phyloP scores from a whole-genome alignment of 2,329 filamentous ascomycete species.

The Chrysosporium queenslandicum region DNA sequence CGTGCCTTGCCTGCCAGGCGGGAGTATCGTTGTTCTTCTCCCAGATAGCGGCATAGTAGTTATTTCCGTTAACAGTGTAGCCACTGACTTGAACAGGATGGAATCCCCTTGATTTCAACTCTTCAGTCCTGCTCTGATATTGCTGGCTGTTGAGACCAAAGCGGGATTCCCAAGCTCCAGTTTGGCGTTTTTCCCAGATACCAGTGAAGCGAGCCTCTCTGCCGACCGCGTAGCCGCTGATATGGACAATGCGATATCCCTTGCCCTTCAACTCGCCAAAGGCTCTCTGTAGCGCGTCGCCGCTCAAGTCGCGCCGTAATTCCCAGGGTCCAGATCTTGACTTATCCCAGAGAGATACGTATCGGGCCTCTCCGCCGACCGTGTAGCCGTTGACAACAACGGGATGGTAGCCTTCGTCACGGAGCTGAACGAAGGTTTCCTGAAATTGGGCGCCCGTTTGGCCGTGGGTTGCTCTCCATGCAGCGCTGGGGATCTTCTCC shows the following conservation, averaged over 20 bases:
- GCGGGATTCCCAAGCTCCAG: constrained; percentile 10
- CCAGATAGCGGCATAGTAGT: constrained; percentile 15
- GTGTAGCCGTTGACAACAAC: constrained; percentile 15
- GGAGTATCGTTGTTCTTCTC: constrained; percentile 1
- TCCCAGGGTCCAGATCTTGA: constrained; percentile 5
- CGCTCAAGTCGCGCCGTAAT: constrained; percentile 1
- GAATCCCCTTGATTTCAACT: not conserved
- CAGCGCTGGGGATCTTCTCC: constrained; percentile 1
- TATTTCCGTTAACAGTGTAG: constrained; percentile 11
- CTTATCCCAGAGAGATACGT: constrained; percentile 13
- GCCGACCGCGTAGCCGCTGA: constrained; percentile 13
- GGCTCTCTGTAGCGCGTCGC: not conserved
- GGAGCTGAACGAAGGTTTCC: constrained; percentile 6
- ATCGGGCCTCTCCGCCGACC: constrained; percentile 6
- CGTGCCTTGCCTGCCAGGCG: constrained; percentile 11
- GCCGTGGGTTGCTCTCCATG: constrained; percentile 10
- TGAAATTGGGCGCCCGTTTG: constrained; percentile 7
- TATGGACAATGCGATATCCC: constrained; percentile 12
- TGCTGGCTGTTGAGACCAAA: constrained; percentile 2
- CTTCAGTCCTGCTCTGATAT: not conserved
- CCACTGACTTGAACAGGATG: constrained; percentile 11
- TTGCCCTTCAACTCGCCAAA: constrained; percentile 9
- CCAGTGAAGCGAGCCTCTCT: constrained; percentile 12
- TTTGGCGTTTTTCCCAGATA: constrained; percentile 12
- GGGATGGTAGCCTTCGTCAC: constrained; percentile 12